Percentiles rank a stretch among this genome's conserved stretches.
Conservation (phyloP, 371 early-diverging fungal genomes). For the Mortierella sp. region DNA sequence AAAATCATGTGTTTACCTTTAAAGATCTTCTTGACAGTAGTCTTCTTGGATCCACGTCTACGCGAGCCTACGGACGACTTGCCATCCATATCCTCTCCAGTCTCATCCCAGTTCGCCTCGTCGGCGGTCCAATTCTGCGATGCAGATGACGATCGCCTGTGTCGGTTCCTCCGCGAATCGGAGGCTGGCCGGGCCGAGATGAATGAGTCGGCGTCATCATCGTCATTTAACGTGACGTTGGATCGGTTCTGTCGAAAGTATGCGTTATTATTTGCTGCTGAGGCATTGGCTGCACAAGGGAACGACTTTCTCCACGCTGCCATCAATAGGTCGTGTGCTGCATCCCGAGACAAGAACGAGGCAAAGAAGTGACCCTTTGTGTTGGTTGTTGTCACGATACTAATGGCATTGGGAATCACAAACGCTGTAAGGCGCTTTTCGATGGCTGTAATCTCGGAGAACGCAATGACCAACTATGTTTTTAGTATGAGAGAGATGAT, state of each 20-base stretch:
- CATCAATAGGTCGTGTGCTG: conserved; percentile 79
- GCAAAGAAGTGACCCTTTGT: conserved; percentile 77
- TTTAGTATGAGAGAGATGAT: not conserved
- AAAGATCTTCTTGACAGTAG: conserved; percentile 19
- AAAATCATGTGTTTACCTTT: conserved; percentile 13
- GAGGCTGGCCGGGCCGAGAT: conserved; percentile 37
- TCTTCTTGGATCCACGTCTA: conserved; percentile 12
- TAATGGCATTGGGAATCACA: conserved; percentile 91
- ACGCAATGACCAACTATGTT: conserved; percentile 82
- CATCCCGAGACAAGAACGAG: conserved; percentile 87
- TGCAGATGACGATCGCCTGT: conserved; percentile 26
- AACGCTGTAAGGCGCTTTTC: conserved; percentile 85
- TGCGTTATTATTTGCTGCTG: conserved; percentile 21
- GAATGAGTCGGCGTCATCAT: conserved; percentile 51
- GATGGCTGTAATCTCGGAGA: conserved; percentile 87
- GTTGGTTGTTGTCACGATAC: conserved; percentile 75
- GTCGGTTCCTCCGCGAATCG: conserved; percentile 37
- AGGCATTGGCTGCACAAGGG: conserved; percentile 46
- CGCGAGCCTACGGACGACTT: conserved; percentile 14
- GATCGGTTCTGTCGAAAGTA: conserved; percentile 38
- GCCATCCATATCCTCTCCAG: conserved; percentile 28
- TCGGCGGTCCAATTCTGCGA: conserved; percentile 34
- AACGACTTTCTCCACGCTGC: conserved; percentile 78
- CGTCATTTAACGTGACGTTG: conserved; percentile 29
- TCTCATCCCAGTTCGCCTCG: conserved; percentile 40